A percentile compares a stretch with the other conserved stretches of the same genome.
phyloP scores from a whole-genome alignment of 371 early-diverging fungal species.

The Mortierella sp. region DNA sequence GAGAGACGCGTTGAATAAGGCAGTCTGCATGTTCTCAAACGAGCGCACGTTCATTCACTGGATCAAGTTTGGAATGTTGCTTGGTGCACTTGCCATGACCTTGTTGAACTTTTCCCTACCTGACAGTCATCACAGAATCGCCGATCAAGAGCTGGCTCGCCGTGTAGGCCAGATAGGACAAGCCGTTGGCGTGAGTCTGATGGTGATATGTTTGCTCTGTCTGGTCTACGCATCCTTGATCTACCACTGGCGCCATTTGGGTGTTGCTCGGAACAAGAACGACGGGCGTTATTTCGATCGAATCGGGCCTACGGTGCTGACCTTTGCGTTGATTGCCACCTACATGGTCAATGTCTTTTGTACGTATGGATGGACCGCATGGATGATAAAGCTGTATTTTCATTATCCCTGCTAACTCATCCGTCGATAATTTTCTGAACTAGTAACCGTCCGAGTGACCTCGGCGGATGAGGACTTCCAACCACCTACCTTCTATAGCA shows the following conservation, averaged over 20 bases:
- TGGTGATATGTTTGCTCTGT: slow-evolving; percentile 32
- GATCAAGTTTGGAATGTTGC: slow-evolving; percentile 73
- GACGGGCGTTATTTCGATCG: slow-evolving; percentile 39
- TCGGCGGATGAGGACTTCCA: slow-evolving; percentile 17
- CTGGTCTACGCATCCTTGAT: slow-evolving; percentile 16
- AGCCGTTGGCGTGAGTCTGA: slow-evolving; percentile 20
- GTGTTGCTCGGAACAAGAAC: slow-evolving; percentile 8
- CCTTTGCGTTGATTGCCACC: slow-evolving; percentile 17
- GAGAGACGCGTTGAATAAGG: slow-evolving; percentile 22
- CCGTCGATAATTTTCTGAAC: too few species aligned
- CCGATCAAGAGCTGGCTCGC: slow-evolving; percentile 5
- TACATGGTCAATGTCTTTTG: slow-evolving; percentile 34
- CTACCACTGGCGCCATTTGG: slow-evolving; percentile 49
- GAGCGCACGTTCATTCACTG: slow-evolving; percentile 94
- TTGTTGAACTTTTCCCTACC: slow-evolving; percentile 70
- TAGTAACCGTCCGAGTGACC: slow-evolving; percentile 39
- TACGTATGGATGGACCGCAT: too few species aligned
- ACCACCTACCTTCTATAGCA: slow-evolving; percentile 18
- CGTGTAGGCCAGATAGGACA: slow-evolving; percentile 23
- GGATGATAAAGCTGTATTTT: too few species aligned
- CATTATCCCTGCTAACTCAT: neutral
- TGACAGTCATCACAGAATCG: neutral
- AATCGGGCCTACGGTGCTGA: slow-evolving; percentile 36
- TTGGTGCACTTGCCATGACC: slow-evolving; percentile 75
- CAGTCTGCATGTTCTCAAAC: slow-evolving; percentile 87